Evolutionary conservation across 2,329 filamentous ascomycete genomes (phyloP), one percentile per base, ranked within the genome.

Genomic region (Xylariaceae sp.): DNA sequence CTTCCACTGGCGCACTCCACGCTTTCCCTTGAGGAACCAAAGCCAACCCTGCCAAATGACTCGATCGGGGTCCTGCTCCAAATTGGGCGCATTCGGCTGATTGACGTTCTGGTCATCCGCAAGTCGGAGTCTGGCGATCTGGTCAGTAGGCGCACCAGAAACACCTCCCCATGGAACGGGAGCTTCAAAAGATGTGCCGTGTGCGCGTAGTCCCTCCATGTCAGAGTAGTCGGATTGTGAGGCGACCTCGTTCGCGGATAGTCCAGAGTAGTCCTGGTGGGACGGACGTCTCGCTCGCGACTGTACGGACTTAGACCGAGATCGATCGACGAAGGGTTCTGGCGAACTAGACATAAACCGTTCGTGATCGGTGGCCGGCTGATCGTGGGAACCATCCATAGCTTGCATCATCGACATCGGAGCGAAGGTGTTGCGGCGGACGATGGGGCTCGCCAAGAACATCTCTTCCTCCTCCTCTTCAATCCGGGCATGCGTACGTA

Each of bases 21-120:
- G 82, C 69, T 91, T 92, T 62, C 87, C 89, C 68, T 90, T 91
- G 58, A 97, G 82, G 62, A 91, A 86, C 73, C 90, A 89, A 37
- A 97, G 83, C 81, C 91, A 92, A 55, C 93, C 92, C 71, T 97
- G 92, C 82, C 90, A 96, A 50, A 97, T 83, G n/a, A 97, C 88
- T 30, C 92, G 88, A 72, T 96, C 92, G 0, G 88, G 86, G 64
- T 94, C 90, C 57, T 81, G 78, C 57, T 88, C 81, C 47, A 79
- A 66, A 60, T 77, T 76, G 65, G 78, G 73, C 55, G 80, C 84
- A 67, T 86, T 88, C 55, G 82, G 73, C 68, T 90, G 87, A 71
- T 84, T 88, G 7, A 78, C 71, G 56, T 87, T 89, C 51, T 83
- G 80, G 54, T 73, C 73, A 45, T 70, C 73, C 10, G 76, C 60